phyloP scores from a whole-genome alignment of 306 rosid genomes.

The Cucurbita pepo region DNA sequence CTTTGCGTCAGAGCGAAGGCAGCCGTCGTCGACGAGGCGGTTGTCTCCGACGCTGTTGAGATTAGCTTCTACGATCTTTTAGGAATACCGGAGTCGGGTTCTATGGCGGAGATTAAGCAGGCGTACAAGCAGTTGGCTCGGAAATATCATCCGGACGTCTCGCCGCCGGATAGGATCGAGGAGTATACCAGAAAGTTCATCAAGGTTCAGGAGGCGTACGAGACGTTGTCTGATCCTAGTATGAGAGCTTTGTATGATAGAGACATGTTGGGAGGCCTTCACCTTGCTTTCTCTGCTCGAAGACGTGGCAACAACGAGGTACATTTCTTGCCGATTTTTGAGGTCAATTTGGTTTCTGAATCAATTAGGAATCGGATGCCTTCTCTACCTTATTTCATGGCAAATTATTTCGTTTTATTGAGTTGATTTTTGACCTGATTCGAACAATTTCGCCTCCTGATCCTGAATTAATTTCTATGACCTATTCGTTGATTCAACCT shows the following conservation, averaged over 20 bases:
- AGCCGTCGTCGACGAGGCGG: constrained; percentile 20
- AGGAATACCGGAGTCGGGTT: constrained; percentile 55
- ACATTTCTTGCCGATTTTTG: not conserved
- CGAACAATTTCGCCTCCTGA: not conserved
- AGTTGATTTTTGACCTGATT: not conserved
- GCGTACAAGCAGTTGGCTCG: constrained; percentile 77
- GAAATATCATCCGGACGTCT: constrained; percentile 86
- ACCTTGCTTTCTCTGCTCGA: constrained; percentile 49
- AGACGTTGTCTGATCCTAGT: constrained; percentile 57
- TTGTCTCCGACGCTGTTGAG: constrained; percentile 6
- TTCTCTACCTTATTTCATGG: not conserved
- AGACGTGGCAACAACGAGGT: not conserved
- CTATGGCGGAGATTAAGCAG: constrained; percentile 51
- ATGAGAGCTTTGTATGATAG: constrained; percentile 51
- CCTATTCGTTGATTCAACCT: not conserved
- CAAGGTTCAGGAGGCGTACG: constrained; percentile 77
- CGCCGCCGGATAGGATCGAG: constrained; percentile 74
- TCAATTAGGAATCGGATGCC: not conserved
- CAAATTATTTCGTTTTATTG: not conserved
- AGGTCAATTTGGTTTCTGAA: not conserved
- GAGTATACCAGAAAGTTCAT: constrained; percentile 68
- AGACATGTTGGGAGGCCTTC: constrained; percentile 64
- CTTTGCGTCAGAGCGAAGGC: constrained; percentile 19
- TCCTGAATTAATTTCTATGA: not conserved
- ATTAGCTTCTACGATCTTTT: constrained; percentile 56